phyloP scores from a whole-genome alignment of 108 stramenopile species.

The Skeletonema marinoi region DNA sequence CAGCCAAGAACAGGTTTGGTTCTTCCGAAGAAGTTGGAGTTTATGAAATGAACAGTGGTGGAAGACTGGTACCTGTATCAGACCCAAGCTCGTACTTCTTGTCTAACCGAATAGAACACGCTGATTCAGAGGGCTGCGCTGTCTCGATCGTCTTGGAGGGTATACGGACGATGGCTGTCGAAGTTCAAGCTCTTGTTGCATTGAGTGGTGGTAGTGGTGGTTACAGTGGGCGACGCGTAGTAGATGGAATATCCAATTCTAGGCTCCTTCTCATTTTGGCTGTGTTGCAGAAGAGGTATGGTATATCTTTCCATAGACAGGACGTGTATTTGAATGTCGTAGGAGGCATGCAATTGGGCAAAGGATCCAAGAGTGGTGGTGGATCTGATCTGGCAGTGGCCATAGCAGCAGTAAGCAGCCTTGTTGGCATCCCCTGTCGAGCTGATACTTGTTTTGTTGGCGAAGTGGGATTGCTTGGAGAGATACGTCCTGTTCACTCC shows the following conservation, averaged over 20 bases:
- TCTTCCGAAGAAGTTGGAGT: constrained; percentile 87
- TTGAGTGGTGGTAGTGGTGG: constrained; percentile 44
- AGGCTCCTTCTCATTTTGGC: constrained; percentile 87
- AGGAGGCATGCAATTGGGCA: constrained; percentile 70
- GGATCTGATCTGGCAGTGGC: constrained; percentile 85
- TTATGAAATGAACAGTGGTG: constrained; percentile 80
- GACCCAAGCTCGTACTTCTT: constrained; percentile 87
- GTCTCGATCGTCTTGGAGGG: constrained; percentile 90
- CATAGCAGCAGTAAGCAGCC: constrained; percentile 82
- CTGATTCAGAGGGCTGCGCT: constrained; percentile 86
- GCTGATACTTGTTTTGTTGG: constrained; percentile 95
- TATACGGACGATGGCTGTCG: constrained; percentile 84
- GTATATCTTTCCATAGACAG: constrained; percentile 59
- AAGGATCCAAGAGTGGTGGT: constrained; percentile 43
- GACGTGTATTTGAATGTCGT: constrained; percentile 95
- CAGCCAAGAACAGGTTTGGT: constrained; percentile 93
- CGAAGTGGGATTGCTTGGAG: constrained; percentile 91
- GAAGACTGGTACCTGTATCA: constrained; percentile 75
- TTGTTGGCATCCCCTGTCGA: constrained; percentile 76
- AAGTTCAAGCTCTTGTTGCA: constrained; percentile 61
- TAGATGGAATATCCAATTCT: constrained; percentile 77
- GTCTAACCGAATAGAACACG: constrained; percentile 50
- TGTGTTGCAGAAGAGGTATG: constrained; percentile 90
- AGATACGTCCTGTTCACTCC: constrained; percentile 78
- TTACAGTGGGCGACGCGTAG: constrained; percentile 60